Conservation (phyloP, 2,329 filamentous ascomycete genomes). For the Fusarium goolgardi region DNA sequence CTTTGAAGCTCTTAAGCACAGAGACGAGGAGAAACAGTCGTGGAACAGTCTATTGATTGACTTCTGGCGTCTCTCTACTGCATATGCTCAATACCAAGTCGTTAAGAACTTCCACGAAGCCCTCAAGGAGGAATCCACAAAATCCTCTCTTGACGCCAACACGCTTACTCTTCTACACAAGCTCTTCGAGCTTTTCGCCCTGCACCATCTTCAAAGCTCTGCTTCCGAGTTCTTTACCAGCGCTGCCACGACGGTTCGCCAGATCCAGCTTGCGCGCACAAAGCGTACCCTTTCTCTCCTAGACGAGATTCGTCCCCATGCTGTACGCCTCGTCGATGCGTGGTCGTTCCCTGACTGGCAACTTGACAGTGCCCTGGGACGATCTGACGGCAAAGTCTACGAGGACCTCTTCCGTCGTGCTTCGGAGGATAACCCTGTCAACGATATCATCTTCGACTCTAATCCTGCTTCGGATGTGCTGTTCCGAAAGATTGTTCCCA, state of each 20-base stretch:
- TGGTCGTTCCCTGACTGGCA: slow-evolving; percentile 86
- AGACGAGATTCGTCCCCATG: slow-evolving; percentile 78
- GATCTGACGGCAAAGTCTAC: slow-evolving; percentile 80
- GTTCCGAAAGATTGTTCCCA: slow-evolving; percentile 32
- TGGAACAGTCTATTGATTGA: slow-evolving; percentile 84
- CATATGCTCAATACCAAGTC: slow-evolving; percentile 80
- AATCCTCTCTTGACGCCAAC: slow-evolving; percentile 65
- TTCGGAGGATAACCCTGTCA: slow-evolving; percentile 78
- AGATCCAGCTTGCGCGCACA: slow-evolving; percentile 76
- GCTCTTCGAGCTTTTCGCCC: slow-evolving; percentile 85
- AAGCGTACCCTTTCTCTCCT: slow-evolving; percentile 76
- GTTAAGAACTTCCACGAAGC: slow-evolving; percentile 76
- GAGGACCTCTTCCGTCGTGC: slow-evolving; percentile 81
- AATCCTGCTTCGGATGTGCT: slow-evolving; percentile 64
- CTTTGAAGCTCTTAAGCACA: slow-evolving; percentile 79
- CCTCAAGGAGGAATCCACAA: slow-evolving; percentile 58
- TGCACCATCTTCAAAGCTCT: slow-evolving; percentile 72
- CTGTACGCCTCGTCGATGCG: slow-evolving; percentile 75
- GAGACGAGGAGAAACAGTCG: slow-evolving; percentile 78
- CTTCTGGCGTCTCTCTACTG: slow-evolving; percentile 80
- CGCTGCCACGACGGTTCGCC: slow-evolving; percentile 74
- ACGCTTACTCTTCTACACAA: slow-evolving; percentile 71
- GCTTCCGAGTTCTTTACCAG: slow-evolving; percentile 78
- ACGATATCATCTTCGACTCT: slow-evolving; percentile 76
- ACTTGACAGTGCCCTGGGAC: slow-evolving; percentile 76